Conservation (phyloP, 192 early-diverging fungal species). For the Phycomyces nitens region DNA sequence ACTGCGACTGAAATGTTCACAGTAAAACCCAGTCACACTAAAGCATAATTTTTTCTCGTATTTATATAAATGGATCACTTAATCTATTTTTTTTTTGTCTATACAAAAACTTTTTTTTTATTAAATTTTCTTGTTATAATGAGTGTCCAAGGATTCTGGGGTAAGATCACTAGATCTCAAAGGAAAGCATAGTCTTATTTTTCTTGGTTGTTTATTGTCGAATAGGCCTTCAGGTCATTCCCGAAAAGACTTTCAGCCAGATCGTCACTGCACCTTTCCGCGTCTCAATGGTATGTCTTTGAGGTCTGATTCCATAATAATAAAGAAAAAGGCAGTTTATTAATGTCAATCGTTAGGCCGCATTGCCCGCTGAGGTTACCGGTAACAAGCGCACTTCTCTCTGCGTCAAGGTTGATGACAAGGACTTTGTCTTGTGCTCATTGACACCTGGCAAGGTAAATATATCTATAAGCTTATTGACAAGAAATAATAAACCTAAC, state of each 20-base stretch:
- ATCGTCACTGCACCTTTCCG: conserved; percentile 76
- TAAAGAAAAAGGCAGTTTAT: neutral
- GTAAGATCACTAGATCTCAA: too few species aligned
- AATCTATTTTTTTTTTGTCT: too few species aligned
- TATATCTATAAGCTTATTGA: neutral
- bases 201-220: neutral
- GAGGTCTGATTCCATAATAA: neutral
- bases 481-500: too few species aligned
- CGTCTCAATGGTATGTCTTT: conserved; percentile 62
- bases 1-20: too few species aligned
- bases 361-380: conserved; percentile 53
- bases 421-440: conserved; percentile 77
- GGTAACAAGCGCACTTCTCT: conserved; percentile 62
- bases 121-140: conserved; percentile 7
- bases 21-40: too few species aligned
- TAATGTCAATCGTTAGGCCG: conserved; percentile 49
- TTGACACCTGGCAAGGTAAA: conserved; percentile 63
- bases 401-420: conserved; percentile 63
- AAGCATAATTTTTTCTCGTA: too few species aligned
- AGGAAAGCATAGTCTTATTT: neutral
- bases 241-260: conserved; percentile 75
- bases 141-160: conserved; percentile 33
- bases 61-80: too few species aligned
- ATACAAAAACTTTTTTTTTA: too few species aligned
- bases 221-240: conserved; percentile 58